Evolutionary conservation across 176 grass and related monocot genomes (phyloP).

Genomic region (Bonia amplexicaulis): DNA sequence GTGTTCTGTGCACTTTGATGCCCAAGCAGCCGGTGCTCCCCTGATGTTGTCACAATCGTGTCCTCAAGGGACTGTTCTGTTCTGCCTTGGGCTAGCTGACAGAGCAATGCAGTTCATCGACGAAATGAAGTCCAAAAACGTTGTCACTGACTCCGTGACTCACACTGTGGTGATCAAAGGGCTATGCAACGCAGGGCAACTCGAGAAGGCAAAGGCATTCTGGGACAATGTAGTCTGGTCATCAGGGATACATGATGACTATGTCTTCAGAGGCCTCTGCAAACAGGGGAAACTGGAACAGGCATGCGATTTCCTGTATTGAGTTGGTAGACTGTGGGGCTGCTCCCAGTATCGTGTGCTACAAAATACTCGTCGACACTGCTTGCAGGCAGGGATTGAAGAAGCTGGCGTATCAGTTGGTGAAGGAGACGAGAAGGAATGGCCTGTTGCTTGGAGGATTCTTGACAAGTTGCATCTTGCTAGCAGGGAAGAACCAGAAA

Average conservation of each 20-base stretch:
- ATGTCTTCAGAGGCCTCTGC: constrained; percentile 68
- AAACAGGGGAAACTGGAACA: constrained; percentile 56
- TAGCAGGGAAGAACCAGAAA: constrained; percentile 21
- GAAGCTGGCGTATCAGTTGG: constrained; percentile 55
- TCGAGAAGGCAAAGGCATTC: constrained; percentile 60
- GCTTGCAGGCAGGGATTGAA: constrained; percentile 61
- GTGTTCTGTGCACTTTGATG: constrained; percentile 51
- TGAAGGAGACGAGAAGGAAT: constrained; percentile 83
- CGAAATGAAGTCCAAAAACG: constrained; percentile 46
- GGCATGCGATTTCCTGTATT: constrained; percentile 82
- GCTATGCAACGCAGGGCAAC: constrained; percentile 36
- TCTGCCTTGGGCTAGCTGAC: constrained; percentile 41
- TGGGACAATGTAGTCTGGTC: constrained; percentile 83
- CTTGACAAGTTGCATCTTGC: constrained; percentile 55
- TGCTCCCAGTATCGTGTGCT: constrained; percentile 59
- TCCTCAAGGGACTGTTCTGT: constrained; percentile 60
- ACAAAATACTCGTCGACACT: constrained; percentile 72
- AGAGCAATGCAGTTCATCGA: constrained; percentile 55
- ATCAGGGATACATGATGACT: constrained; percentile 72
- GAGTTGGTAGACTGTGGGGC: constrained; percentile 59
- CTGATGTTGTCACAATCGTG: constrained; percentile 61
- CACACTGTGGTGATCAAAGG: constrained; percentile 56
- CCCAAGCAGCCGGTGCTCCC: constrained; percentile 39
- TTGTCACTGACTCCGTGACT: constrained; percentile 44
- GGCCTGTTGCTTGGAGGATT: constrained; percentile 87